Evolutionary conservation across 1,139 yeast species (phyloP), one percentile per base, ranked within the genome.

Genomic region (Saccharomyces pastorianus): DNA sequence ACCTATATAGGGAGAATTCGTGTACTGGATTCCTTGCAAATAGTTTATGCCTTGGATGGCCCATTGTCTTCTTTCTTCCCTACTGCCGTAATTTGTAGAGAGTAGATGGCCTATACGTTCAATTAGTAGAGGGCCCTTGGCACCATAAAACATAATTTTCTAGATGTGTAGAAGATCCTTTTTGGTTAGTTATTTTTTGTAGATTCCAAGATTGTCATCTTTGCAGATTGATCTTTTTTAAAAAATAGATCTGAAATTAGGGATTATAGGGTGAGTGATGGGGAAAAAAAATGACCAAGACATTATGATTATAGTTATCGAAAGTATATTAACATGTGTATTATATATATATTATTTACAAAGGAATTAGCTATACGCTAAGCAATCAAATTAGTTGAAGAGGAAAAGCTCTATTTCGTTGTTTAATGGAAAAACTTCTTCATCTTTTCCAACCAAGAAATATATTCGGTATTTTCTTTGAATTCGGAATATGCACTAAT

Each of bases 381-480:
- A 17, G 6, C 3, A 23, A 23, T 23, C 25, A 23, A 23, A 3
- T 4, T 23, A 23, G 6, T 23, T 23, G 25, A 4, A 4, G 7
- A 11, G 8, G 6, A 0, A 8, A 38, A 20, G 7, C 6, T 4
- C 1, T 38, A 38, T 9, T 11, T 17, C 8, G 23, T 38, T 17
- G 9, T 8, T 56, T 60, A 64, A 47, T 69, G 73, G 70, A 82
- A 82, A 71, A 82, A 84, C 57, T 75, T 76, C 70, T 82, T 77
- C 71, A 88, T 75, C 61, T 80, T 78, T 57, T 72, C 72, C 71
- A 91, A 81, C 96, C 97, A 90, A 55, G 75, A 71, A 67, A 91
- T 80, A 76, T 91, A 91, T 72, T 88, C 95, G 61, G 78, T 76
- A 76, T 89, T 91, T 76, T 91, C 98, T 72, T 88, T 88, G 72